These are phyloP conservation scores for Coemansia sp. DNA, from an alignment of 192 early-diverging fungal genomes.

Conservation along the genomic window DNA sequence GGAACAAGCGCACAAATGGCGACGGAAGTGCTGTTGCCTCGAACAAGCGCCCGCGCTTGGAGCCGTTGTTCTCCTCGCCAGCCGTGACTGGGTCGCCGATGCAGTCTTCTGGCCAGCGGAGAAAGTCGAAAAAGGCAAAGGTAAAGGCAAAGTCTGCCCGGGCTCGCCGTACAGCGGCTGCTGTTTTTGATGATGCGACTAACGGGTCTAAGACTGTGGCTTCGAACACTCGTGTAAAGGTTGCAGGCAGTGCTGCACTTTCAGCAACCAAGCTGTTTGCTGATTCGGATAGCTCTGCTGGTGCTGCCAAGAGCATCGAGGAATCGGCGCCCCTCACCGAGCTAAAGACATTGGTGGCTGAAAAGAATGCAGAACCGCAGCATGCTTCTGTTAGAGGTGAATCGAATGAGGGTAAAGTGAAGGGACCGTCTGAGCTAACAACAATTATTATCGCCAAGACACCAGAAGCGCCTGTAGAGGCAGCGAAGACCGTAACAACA, in stretches of 20 bases:
- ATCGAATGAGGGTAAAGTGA: background rate
- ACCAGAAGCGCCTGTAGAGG: background rate
- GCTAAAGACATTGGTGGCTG: background rate
- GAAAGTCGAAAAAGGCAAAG: conserved; percentile 19
- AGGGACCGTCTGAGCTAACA: background rate
- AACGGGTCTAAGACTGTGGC: conserved; percentile 25
- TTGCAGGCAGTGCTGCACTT: background rate
- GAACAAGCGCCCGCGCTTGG: conserved; percentile 40
- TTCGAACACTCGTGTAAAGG: background rate
- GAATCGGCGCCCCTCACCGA: conserved; percentile 16
- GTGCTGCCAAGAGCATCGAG: background rate
- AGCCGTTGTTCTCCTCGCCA: conserved; percentile 32
- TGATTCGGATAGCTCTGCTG: background rate
- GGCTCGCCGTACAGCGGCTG: conserved; percentile 17
- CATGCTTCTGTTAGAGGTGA: background rate
- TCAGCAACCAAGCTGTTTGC: conserved; percentile 24
- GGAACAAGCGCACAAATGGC: conserved; percentile 29
- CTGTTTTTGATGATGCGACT: background rate
- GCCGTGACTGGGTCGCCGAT: conserved; percentile 6
- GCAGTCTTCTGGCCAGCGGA: conserved; percentile 13
- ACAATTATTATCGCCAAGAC: background rate
- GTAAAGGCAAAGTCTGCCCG: conserved; percentile 20
- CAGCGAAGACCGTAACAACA: background rate
- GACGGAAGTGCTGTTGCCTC: conserved; percentile 8
- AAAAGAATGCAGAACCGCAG: background rate